Base-by-base conservation (phyloP, 139 green algal species). In the Parachlorella kessleri region DNA sequence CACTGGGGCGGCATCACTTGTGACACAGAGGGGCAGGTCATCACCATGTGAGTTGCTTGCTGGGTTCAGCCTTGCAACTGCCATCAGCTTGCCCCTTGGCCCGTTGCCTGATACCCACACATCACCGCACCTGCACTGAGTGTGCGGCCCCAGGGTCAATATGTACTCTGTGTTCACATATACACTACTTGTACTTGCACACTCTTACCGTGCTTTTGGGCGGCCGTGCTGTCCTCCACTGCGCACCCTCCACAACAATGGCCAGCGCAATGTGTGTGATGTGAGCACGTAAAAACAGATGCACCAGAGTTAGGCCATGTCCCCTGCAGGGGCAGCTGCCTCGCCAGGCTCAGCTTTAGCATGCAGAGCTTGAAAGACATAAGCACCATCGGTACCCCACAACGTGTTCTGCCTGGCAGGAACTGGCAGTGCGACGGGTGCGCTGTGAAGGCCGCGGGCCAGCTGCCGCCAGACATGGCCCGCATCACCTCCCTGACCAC, bases 1-100 rank as follows among this genome's bases (percentile, higher is more conserved):
- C 41, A 30, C 70, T 84, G 79, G 79, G 63, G 9, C 6, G 79
- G 79, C 2, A 41, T 84, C 1, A 79, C 70, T 6, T 84, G 79
- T 64, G 66, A 14, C 32, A 63, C 41, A 8, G 70, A 74, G 18
- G 59, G 63, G 30, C 68, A 36, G 33, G 63, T 83, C 5, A 32
- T 76, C 28, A 78, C 67, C 3, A 35, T 83, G 78, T 82, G 59
- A 70, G 77, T 35, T 0, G 4, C 2, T 4, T 41, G 48, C 5
- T 37, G 38, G 36, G 23, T 39, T 24, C 8, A 18, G 71, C 24
- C 28, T 2, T 8, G n/a, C n/a, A n/a, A n/a, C n/a, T n/a, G n/a
- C n/a, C n/a, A n/a, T n/a, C n/a, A n/a, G n/a, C n/a, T n/a, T n/a
- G n/a, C n/a, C n/a, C n/a, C n/a, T n/a, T n/a, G n/a, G n/a, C n/a